phyloP scores from a whole-genome alignment of 2,329 filamentous ascomycete genomes.

The Fusarium sp. region DNA sequence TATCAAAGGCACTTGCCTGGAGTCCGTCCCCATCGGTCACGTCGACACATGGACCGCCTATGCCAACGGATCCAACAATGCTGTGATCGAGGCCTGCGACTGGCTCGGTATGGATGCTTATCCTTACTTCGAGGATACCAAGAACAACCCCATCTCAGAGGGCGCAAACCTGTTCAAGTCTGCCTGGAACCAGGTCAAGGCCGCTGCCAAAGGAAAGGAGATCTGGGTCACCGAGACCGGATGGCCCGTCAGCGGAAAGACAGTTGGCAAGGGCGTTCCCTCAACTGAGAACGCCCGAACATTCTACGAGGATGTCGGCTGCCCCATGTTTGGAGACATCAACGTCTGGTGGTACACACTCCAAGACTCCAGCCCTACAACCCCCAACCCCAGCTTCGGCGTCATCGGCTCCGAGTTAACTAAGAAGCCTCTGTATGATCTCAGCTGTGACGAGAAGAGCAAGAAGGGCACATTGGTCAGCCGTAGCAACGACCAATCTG shows the following conservation, averaged over 20 bases:
- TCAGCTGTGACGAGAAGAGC: conserved; percentile 62
- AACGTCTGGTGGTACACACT: conserved; percentile 85
- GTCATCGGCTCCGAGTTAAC: conserved; percentile 69
- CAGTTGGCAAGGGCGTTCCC: conserved; percentile 72
- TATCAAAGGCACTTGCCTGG: conserved; percentile 72
- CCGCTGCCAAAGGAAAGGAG: conserved; percentile 73
- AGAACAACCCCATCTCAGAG: conserved; percentile 74
- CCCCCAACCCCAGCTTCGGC: conserved; percentile 78
- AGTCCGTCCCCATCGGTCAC: conserved; percentile 76
- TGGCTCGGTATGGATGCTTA: conserved; percentile 89
- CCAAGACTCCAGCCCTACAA: conserved; percentile 72
- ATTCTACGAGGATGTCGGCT: conserved; percentile 87
- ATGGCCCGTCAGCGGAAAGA: conserved; percentile 81
- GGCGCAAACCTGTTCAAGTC: conserved; percentile 76
- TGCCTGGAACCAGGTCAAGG: conserved; percentile 71
- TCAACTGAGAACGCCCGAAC: conserved; percentile 76
- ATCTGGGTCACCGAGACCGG: conserved; percentile 93
- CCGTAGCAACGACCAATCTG: conserved; percentile 11
- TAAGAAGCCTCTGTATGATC: conserved; percentile 71
- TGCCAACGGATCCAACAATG: conserved; percentile 78
- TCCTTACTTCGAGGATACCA: conserved; percentile 83
- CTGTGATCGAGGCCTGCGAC: conserved; percentile 77
- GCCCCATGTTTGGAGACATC: conserved; percentile 73
- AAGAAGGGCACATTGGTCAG: conserved; percentile 31
- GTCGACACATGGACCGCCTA: conserved; percentile 91